Conservation (phyloP, 2,329 filamentous ascomycete genomes). For the Aspergillus carbonarius region DNA sequence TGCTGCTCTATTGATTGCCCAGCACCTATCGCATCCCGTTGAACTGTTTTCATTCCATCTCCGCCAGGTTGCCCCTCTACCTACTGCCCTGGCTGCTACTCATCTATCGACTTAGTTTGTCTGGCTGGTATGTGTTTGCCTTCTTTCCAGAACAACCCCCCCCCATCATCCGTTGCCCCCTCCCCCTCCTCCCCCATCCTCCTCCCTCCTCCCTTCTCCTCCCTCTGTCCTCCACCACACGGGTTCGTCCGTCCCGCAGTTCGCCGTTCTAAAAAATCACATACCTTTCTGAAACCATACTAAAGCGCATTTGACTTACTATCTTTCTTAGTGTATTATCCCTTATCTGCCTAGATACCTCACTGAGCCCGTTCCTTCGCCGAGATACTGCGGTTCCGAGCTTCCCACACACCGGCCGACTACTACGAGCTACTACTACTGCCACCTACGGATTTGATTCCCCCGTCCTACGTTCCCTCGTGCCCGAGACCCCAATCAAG, state of each 20-base stretch:
- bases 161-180: background rate
- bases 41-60: background rate
- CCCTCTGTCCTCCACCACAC: conserved; percentile 5
- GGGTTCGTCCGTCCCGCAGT: background rate
- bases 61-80: background rate
- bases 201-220: conserved; percentile 17
- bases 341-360: background rate
- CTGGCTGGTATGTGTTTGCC: conserved; percentile 5
- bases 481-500: background rate
- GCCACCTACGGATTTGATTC: background rate
- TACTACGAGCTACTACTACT: background rate
- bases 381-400: conserved; percentile 1
- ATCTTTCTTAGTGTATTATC: conserved; percentile 1
- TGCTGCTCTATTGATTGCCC: background rate
- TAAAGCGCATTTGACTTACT: background rate
- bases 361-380: conserved; percentile 7
- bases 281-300: conserved; percentile 11
- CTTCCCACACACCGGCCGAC: background rate
- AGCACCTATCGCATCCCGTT: background rate
- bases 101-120: background rate
- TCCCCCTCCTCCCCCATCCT: conserved; percentile 13
- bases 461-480: conserved; percentile 6
- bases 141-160: background rate
- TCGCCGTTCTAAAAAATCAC: conserved; percentile 14
- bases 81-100: background rate